Evolutionary conservation across 2,329 filamentous ascomycete species (phyloP).

Genomic region (Microdochium bolleyi): DNA sequence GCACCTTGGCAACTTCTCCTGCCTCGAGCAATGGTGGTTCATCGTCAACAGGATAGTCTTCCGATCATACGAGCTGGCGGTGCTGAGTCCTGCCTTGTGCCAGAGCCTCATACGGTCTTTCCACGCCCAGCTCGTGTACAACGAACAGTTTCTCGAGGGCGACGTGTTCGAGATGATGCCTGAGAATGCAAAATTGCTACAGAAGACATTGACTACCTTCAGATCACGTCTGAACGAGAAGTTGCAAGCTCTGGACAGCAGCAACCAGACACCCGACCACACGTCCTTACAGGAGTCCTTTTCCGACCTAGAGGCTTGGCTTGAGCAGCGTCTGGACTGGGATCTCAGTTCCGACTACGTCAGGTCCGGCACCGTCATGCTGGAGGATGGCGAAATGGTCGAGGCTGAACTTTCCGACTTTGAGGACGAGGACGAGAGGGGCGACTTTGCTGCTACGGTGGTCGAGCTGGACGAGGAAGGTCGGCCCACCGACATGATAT

Average conservation of each 20-base stretch:
- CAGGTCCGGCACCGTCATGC: constrained; percentile 36
- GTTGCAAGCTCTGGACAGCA: constrained; percentile 24
- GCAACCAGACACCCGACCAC: constrained; percentile 27
- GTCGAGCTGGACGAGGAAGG: constrained; percentile 45
- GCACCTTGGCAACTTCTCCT: constrained; percentile 49
- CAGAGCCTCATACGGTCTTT: constrained; percentile 39
- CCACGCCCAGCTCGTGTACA: constrained; percentile 47
- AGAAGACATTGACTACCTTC: constrained; percentile 43
- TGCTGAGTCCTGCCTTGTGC: constrained; percentile 33
- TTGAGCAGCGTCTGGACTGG: constrained; percentile 41
- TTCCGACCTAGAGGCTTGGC: constrained; percentile 36
- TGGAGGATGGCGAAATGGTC: constrained; percentile 44
- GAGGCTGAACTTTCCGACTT: constrained; percentile 39
- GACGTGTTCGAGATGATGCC: constrained; percentile 30
- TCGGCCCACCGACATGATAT: constrained; percentile 42
- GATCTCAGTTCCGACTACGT: constrained; percentile 43
- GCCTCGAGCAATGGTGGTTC: constrained; percentile 56
- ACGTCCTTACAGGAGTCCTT: constrained; percentile 39
- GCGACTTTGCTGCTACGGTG: constrained; percentile 44
- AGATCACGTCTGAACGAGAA: constrained; percentile 43
- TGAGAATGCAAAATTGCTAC: constrained; percentile 24
- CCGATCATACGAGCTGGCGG: constrained; percentile 36
- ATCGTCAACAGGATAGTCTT: constrained; percentile 43
- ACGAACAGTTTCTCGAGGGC: constrained; percentile 37
- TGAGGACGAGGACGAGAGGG: constrained; percentile 44